Evolutionary conservation across 1,284 basidiomycete genomes (phyloP), one percentile per base, ranked within the genome.

Genomic region (Cerioporus squamosus): DNA sequence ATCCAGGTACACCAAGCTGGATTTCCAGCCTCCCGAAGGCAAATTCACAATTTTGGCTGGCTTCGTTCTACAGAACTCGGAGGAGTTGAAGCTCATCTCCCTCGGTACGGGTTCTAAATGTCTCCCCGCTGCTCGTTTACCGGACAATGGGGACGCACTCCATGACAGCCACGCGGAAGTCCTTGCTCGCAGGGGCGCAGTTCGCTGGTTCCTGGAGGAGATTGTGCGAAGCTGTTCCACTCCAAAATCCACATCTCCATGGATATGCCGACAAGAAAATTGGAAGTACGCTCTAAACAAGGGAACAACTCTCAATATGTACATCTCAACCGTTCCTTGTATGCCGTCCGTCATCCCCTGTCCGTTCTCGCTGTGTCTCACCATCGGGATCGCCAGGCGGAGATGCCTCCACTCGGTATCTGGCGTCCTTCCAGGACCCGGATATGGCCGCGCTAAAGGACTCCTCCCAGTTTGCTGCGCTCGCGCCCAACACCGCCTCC

Each of bases 111-210:
- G 96, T 8, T 89, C 91, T 8, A 97, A 97, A 76, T 94, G 92
- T 65, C 82, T 96, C 0, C 93, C 95, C 0, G 81, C 78, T 14
- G 67, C 74, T 1, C 81, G 81, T 48, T 78, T 94, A 0, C 87
- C 93, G 0, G 68, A 73, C 2, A 75, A 79, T n/a, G 96, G 95
- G 0, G 93, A 97, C 67, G 82, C 87, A 1, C 63, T 98, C 24
- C 94, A 97, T 69, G 95, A 98, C 68, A 88, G 84, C 48, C 95
- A 98, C 72, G 96, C 95, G 3, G 95, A 98, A 73, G 83, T 97
- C 17, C 79, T 97, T 15, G 93, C 94, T 0, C 81, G 93, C 26
- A 81, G 96, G 18, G 90, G 89, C 2, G 87, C 91, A 1, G 71
- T 91, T 38, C 81, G 86, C n/a, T 98, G 93, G 93, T 75, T 95